These are phyloP conservation scores for Sugiyamaella lignohabitans DNA, from an alignment of 805 yeast genomes.

Conservation along the genomic window DNA sequence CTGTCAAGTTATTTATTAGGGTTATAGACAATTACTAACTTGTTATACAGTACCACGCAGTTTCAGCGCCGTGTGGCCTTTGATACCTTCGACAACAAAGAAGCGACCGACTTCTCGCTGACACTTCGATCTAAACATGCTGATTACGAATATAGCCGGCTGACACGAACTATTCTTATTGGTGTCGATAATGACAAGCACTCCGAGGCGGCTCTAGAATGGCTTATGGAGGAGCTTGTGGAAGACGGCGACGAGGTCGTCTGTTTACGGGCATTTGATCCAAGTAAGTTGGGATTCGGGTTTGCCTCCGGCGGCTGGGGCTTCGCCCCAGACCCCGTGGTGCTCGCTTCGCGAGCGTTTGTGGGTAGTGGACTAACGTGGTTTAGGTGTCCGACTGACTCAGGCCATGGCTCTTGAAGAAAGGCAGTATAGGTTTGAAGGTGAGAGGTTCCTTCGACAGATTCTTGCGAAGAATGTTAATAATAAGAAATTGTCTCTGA, in stretches of 20 bases:
- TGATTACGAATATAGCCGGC: constrained; percentile 32
- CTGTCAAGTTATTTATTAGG: neutral
- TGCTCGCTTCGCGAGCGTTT: neutral
- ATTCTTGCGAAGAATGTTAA: constrained; percentile 32
- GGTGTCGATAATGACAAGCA: constrained; percentile 40
- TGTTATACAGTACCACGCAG: too few species aligned
- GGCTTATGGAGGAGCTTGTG: constrained; percentile 41
- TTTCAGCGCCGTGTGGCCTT: constrained; percentile 35
- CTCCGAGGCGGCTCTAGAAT: constrained; percentile 39
- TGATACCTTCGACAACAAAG: constrained; percentile 38
- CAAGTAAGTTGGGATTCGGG: constrained; percentile 5
- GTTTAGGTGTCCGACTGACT: neutral
- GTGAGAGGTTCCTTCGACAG: constrained; percentile 30
- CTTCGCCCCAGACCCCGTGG: too few species aligned
- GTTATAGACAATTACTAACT: neutral
- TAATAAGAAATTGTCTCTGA: constrained; percentile 37
- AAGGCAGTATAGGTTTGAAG: constrained; percentile 32
- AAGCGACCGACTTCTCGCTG: constrained; percentile 31
- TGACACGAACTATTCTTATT: constrained; percentile 39
- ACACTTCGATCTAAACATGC: constrained; percentile 37
- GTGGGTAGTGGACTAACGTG: neutral
- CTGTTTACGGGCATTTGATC: constrained; percentile 39
- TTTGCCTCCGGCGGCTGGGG: too few species aligned
- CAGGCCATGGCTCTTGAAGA: constrained; percentile 8
- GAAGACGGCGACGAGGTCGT: constrained; percentile 43